Percentiles rank a stretch among this genome's conserved stretches.
These are phyloP conservation scores for Voacanga thouarsii DNA, from an alignment of 257 asterid species.

Conservation along the genomic window DNA sequence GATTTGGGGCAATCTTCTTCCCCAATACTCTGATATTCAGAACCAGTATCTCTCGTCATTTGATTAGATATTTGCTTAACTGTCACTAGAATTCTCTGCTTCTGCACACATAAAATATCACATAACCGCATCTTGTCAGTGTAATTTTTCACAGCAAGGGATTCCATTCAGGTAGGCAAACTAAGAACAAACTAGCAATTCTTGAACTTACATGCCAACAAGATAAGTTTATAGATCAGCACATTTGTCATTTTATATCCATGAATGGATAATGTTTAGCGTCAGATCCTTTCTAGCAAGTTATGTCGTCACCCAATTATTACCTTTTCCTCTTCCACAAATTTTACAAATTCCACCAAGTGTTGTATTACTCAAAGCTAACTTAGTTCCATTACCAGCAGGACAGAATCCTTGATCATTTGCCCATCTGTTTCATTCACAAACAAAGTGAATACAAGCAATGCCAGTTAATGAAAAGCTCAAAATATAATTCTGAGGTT, in stretches of 20 bases:
- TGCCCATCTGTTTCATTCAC: background rate
- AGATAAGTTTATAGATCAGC: background rate
- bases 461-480: background rate
- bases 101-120: slow-evolving; percentile 16
- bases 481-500: background rate
- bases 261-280: background rate
- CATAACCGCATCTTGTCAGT: background rate
- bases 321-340: background rate
- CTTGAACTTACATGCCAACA: background rate
- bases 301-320: background rate
- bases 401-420: background rate
- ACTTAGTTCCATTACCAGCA: background rate
- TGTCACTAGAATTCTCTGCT: slow-evolving; percentile 16
- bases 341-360: no score
- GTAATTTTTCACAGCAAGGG: background rate
- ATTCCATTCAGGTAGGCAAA: slow-evolving; percentile 1
- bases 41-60: slow-evolving; percentile 10
- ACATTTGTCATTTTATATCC: background rate
- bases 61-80: slow-evolving; percentile 2
- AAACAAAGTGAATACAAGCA: background rate
- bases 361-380: background rate
- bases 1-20: slow-evolving; percentile 18
- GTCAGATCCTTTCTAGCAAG: background rate
- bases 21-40: slow-evolving; percentile 4
- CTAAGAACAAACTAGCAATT: background rate